phyloP scores from a whole-genome alignment of 2,329 filamentous ascomycete genomes.

The Phialocephala subalpina region DNA sequence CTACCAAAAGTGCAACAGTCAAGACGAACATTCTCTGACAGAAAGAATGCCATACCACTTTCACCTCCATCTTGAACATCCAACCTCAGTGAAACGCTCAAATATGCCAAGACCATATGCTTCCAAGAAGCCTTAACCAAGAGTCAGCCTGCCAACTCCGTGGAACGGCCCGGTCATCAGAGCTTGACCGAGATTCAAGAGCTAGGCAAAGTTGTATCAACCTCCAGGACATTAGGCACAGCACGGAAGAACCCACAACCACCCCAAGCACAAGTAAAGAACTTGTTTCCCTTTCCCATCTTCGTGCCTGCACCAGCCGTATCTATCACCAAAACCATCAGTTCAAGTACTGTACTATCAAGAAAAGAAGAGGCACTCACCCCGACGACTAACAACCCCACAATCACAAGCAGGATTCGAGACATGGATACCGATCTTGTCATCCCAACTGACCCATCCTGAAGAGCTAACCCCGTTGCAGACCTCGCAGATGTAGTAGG shows the following conservation, averaged over 20 bases:
- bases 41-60: background rate
- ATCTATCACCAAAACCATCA: background rate
- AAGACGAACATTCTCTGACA: too few relatives aligned
- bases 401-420: background rate
- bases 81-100: background rate
- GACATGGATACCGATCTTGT: background rate
- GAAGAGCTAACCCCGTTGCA: background rate
- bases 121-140: background rate
- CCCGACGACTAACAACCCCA: background rate
- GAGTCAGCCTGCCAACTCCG: background rate
- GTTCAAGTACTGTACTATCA: background rate
- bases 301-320: background rate
- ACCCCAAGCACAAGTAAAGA: constrained; percentile 4
- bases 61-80: background rate
- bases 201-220: background rate
- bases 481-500: background rate
- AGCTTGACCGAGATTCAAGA: background rate
- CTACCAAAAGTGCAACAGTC: too few relatives aligned
- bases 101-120: background rate
- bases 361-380: background rate
- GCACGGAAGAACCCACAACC: background rate
- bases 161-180: background rate
- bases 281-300: background rate
- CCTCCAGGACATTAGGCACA: background rate
- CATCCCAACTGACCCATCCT: background rate